A percentile compares a stretch with the other conserved stretches of the same genome.
Evolutionary conservation across 139 green algal species (phyloP).

Genomic region (Trebouxia sp.): DNA sequence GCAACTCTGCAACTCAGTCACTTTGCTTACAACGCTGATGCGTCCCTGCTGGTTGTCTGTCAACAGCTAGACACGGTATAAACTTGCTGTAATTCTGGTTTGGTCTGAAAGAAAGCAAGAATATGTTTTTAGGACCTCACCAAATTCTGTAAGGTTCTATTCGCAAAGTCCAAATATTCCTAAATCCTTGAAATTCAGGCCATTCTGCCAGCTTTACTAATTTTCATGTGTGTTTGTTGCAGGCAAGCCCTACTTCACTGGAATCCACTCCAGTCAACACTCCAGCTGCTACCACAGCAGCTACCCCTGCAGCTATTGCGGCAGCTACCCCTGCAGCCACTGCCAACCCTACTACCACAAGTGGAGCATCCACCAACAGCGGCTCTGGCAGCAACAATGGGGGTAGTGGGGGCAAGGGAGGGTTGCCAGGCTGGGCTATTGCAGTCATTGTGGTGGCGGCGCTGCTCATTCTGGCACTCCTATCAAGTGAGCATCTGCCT

Average conservation of each 20-base stretch:
- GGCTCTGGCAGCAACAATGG: not conserved
- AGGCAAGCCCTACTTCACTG: not conserved
- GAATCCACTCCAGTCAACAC: not conserved
- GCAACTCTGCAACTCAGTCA: too few species aligned
- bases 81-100: too few species aligned
- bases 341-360: not conserved
- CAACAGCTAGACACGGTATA: too few species aligned
- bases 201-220: too few species aligned
- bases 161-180: too few species aligned
- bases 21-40: too few species aligned
- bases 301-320: not conserved
- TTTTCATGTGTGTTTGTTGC: too few species aligned
- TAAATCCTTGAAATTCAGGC: too few species aligned
- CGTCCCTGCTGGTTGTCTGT: too few species aligned
- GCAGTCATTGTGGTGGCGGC: constrained; percentile 14
- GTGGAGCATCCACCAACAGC: constrained; percentile 1
- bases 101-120: too few species aligned
- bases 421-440: not conserved
- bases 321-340: not conserved
- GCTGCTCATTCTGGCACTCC: not conserved
- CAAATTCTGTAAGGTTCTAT: too few species aligned
- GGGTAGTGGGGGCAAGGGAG: not conserved
- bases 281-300: not conserved
- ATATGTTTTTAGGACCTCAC: too few species aligned
- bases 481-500: not conserved